Evolutionary conservation across 805 yeast genomes (phyloP).

Genomic region (Nakazawaea siamensis): DNA sequence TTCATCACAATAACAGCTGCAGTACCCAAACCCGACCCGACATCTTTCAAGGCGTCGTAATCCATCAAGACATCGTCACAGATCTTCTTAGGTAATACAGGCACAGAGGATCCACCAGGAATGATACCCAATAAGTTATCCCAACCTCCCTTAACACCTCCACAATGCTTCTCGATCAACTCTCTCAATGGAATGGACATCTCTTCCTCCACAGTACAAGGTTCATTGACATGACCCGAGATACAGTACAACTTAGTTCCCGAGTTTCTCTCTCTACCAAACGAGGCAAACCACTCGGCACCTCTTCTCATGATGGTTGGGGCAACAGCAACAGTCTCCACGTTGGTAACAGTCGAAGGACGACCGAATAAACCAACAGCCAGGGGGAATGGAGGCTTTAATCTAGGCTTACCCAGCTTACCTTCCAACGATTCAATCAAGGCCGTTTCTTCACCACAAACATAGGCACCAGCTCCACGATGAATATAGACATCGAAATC

Average conservation of each 20-base stretch:
- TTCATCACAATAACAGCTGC: slow-evolving; percentile 92
- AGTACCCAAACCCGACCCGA: slow-evolving; percentile 83
- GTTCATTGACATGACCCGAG: slow-evolving; percentile 87
- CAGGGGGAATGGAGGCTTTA: slow-evolving; percentile 93
- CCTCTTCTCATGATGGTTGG: slow-evolving; percentile 88
- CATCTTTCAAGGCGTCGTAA: slow-evolving; percentile 78
- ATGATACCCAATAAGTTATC: slow-evolving; percentile 81
- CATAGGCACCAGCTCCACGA: slow-evolving; percentile 91
- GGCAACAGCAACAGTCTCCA: slow-evolving; percentile 85
- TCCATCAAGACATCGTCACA: slow-evolving; percentile 77
- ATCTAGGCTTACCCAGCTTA: slow-evolving; percentile 88
- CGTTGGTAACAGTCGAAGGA: slow-evolving; percentile 87
- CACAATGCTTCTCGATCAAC: slow-evolving; percentile 81
- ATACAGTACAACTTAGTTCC: slow-evolving; percentile 83
- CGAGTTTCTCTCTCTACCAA: slow-evolving; percentile 78
- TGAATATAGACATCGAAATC: slow-evolving; percentile 78
- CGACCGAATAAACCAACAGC: slow-evolving; percentile 89
- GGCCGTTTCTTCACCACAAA: slow-evolving; percentile 91
- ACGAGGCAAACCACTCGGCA: slow-evolving; percentile 76
- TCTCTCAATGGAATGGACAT: slow-evolving; percentile 85
- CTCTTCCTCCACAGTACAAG: slow-evolving; percentile 90
- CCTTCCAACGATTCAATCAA: slow-evolving; percentile 85
- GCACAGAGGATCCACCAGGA: slow-evolving; percentile 90
- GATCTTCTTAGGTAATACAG: slow-evolving; percentile 59
- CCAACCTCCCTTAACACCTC: slow-evolving; percentile 91